These are phyloP conservation scores for Beta vulgaris DNA, from an alignment of 148 eudicot genomes.

Conservation along the genomic window DNA sequence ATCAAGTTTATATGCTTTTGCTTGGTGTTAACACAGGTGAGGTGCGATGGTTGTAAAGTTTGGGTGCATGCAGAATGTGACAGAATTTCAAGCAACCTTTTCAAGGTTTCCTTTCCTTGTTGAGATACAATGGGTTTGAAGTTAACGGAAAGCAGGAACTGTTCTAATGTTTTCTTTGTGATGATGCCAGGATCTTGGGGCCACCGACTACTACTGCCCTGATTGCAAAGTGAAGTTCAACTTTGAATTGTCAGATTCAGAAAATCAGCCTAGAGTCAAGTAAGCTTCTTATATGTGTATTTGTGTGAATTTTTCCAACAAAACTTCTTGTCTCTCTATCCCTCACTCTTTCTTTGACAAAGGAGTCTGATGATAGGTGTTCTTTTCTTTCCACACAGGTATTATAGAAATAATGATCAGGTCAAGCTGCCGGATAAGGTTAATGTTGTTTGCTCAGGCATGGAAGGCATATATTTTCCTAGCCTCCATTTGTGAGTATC, in stretches of 20 bases:
- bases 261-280: constrained; percentile 52
- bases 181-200: constrained; percentile 55
- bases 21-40: constrained; percentile 37
- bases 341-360: neutral
- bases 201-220: constrained; percentile 72
- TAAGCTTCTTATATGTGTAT: constrained; percentile 31
- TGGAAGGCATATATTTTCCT: constrained; percentile 72
- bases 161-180: constrained; percentile 15
- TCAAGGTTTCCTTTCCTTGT: constrained; percentile 41
- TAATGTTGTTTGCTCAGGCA: constrained; percentile 62
- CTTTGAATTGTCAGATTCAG: constrained; percentile 81
- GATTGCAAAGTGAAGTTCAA: constrained; percentile 74
- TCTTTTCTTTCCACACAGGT: constrained; percentile 34
- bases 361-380: constrained; percentile 15
- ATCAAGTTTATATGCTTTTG: constrained; percentile 12
- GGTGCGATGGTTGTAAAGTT: constrained; percentile 75
- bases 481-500: constrained; percentile 71
- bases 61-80: constrained; percentile 85
- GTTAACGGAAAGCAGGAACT: neutral
- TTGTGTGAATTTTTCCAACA: neutral
- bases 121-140: neutral
- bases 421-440: constrained; percentile 66
- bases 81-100: constrained; percentile 62
- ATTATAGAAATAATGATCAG: constrained; percentile 38
- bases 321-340: neutral